Base-by-base conservation (phyloP, 2,329 filamentous ascomycete genomes). In the Aspergillus vadensis region DNA sequence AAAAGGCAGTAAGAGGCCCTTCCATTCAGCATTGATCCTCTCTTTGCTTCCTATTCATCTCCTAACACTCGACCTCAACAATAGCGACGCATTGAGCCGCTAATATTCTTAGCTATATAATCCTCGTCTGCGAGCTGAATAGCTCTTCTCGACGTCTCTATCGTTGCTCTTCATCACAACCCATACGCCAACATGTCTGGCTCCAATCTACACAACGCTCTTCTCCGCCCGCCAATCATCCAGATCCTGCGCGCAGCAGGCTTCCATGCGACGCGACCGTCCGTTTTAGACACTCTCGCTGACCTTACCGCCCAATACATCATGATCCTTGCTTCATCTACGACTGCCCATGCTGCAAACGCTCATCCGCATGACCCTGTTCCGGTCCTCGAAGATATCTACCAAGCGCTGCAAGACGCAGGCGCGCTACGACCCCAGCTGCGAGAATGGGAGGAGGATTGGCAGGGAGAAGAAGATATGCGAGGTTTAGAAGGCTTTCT, bases 231-330 rank as follows among this genome's bases (percentile, higher is more conserved):
- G 2, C 88, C 89, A 51, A 86, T 97, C 62, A 86, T 98, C 60
- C 92, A 97, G 77, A 94, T 96, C 70, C 87, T 98, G 55, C 92
- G 94, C 72, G 91, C 93, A 30, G 89, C 92, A 23, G 94, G 94
- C 73, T 98, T 96, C 79, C 91, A 96, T 74, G 84, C 89, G 44
- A 91, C 92, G 54, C 88, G 88, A 57, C 88, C 91, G 2, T 89
- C 89, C 3, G 92, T 96, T 6, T 82, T 97, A 59, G 93, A 98
- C 78, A 88, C 91, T 9, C 76, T 97, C n/a, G 91, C 92, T 14
- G 92, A 97, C 76, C 83, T 98, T 7, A 88, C 92, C 0, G 90
- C 89, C 47, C 88, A 91, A 66, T 96, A 97, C 76, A 80, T 98
- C 60, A 80, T 86, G 21, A 80, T 91, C 3, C 86, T 97, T 19